These are phyloP conservation scores for Puccinia polysora DNA, from an alignment of 1,284 basidiomycete genomes.

Conservation along the genomic window DNA sequence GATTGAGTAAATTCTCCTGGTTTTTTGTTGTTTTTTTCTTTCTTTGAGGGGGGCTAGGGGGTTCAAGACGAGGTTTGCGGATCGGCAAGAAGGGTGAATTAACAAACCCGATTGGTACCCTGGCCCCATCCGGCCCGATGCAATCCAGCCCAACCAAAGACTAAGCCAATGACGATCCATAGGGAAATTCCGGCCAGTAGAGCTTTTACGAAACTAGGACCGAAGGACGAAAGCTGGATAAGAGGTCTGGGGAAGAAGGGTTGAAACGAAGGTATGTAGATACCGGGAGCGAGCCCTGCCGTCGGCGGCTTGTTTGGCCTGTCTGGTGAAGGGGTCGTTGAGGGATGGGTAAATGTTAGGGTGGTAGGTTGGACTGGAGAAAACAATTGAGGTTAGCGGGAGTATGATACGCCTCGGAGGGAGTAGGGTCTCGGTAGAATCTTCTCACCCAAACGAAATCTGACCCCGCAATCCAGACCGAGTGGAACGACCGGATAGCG, in stretches of 20 bases:
- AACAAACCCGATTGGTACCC: conserved; percentile 15
- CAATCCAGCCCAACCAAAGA: conserved; percentile 36
- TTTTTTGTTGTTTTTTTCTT: too few species aligned
- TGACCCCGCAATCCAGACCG: conserved; percentile 21
- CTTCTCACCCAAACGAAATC: conserved; percentile 31
- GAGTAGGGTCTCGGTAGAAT: background rate
- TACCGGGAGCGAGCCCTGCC: conserved; percentile 38
- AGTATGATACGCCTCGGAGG: background rate
- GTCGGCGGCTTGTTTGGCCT: conserved; percentile 33
- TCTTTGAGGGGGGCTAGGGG: background rate
- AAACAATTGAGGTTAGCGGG: background rate
- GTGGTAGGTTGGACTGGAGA: conserved; percentile 16
- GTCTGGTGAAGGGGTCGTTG: conserved; percentile 37
- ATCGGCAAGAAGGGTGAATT: background rate
- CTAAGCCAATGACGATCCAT: conserved; percentile 36
- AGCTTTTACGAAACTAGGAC: conserved; percentile 30
- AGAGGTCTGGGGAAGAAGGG: background rate
- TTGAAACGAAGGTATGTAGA: background rate
- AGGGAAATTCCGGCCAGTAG: conserved; percentile 22
- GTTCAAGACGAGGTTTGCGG: background rate
- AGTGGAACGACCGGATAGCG: conserved; percentile 28
- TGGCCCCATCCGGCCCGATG: conserved; percentile 34
- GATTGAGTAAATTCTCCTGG: too few species aligned
- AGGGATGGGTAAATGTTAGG: conserved; percentile 35
- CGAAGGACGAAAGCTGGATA: background rate